These are phyloP conservation scores for Cucumis variabilis DNA, from an alignment of 331 rosid species.

Conservation along the genomic window DNA sequence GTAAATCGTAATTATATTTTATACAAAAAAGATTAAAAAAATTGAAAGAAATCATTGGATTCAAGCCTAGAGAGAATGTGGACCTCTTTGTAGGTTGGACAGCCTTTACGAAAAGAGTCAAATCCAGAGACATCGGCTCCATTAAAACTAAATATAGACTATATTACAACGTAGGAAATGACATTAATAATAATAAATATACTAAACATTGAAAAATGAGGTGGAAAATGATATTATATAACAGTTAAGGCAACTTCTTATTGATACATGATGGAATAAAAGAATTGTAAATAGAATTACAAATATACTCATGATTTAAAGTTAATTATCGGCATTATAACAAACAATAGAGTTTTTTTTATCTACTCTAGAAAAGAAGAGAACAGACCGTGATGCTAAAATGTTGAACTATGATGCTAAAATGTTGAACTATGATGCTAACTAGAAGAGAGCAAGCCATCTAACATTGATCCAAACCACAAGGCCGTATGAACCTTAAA, in stretches of 20 bases:
- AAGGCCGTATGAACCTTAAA: neutral
- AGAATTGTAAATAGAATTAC: too few relatives aligned
- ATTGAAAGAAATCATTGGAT: neutral
- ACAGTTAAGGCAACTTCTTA: neutral
- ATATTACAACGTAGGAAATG: constrained; percentile 38
- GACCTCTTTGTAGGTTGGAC: constrained; percentile 87
- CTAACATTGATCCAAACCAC: constrained; percentile 1
- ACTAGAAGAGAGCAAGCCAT: constrained; percentile 5
- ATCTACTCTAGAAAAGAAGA: too few relatives aligned
- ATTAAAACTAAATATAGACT: constrained; percentile 98
- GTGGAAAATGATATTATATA: neutral
- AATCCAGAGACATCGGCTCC: constrained; percentile 97
- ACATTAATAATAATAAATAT: constrained; percentile 33
- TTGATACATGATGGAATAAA: neutral
- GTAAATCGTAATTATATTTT: too few relatives aligned
- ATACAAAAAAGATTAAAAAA: constrained; percentile 18
- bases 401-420: too few relatives aligned
- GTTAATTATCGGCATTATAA: neutral
- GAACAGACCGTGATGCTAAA: too few relatives aligned
- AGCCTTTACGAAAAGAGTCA: constrained; percentile 80
- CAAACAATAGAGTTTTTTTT: neutral
- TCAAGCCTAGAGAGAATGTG: constrained; percentile 39
- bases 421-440: neutral
- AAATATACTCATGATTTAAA: constrained; percentile 16
- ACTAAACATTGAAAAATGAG: constrained; percentile 8